Percentiles rank a stretch among this genome's conserved stretches.
phyloP scores from a whole-genome alignment of 2,329 filamentous ascomycete species.

The Cephalotrichum gorgonifer region DNA sequence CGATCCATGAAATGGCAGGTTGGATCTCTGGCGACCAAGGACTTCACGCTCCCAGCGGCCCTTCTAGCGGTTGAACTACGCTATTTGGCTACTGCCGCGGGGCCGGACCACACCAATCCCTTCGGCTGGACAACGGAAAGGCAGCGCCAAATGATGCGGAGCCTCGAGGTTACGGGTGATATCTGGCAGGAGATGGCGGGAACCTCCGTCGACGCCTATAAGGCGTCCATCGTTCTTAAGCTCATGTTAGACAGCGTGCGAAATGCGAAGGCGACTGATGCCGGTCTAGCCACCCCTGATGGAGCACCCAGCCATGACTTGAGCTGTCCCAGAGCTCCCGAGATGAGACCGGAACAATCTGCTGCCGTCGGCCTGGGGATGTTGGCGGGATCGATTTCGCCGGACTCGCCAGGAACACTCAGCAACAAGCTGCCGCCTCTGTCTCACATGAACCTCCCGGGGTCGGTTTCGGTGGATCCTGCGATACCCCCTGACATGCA shows the following conservation, averaged over 20 bases:
- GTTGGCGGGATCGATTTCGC: conserved; percentile 3
- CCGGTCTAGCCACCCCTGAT: background rate
- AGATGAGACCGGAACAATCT: conserved; percentile 4
- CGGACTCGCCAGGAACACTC: background rate
- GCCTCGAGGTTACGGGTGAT: conserved; percentile 59
- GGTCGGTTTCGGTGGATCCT: background rate
- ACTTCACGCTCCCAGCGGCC: conserved; percentile 80
- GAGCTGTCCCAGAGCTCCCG: background rate
- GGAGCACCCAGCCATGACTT: background rate
- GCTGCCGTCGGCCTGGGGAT: conserved; percentile 2
- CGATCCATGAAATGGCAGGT: conserved; percentile 69
- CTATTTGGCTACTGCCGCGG: conserved; percentile 13
- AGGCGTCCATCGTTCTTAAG: conserved; percentile 69
- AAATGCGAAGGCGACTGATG: background rate
- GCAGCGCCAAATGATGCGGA: conserved; percentile 64
- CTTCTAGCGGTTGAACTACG: conserved; percentile 76
- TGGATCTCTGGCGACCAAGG: conserved; percentile 67
- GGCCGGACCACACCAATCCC: background rate
- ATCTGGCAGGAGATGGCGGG: conserved; percentile 77
- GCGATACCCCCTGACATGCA: background rate
- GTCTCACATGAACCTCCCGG: conserved; percentile 4
- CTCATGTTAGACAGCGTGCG: conserved; percentile 29
- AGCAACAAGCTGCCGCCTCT: conserved; percentile 3
- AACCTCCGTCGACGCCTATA: conserved; percentile 79
- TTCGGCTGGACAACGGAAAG: conserved; percentile 42